Base-by-base conservation (phyloP, 805 yeast genomes). In the Yarrowia divulgata region DNA sequence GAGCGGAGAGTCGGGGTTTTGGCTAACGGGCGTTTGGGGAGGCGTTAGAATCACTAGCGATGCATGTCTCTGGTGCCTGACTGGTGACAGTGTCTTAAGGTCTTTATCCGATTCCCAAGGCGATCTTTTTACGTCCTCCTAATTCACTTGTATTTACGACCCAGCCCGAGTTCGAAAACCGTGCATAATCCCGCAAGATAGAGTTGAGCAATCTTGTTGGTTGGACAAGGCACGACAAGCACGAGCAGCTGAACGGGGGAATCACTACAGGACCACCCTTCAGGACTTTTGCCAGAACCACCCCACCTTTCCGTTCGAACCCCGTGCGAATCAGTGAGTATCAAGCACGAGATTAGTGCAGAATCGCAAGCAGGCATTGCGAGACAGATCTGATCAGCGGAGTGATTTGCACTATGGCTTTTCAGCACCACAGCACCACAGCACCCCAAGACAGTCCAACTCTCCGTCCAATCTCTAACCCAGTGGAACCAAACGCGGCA, bases 171-270 rank as follows among this genome's bases (percentile, higher is more conserved):
- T 23, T 23, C 40, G 8, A 12, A n/a, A 18, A 16, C 34, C 60
- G 57, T 55, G 58, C 62, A 43, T 60, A 60, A 60, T 60, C 52
- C 66, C 66, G 66, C 66, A 60, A 43, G 66, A 60, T 60, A 39
- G 18, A 45, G 66, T 60, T 60, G 50, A 60, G 66, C 66, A 60
- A 60, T 60, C 66, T 43, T 60, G 52, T 42, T 43, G 32, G 48
- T 57, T 13, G 35, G 40, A 35, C 40, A 18, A 23, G 29, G 29
- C 29, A 23, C 29, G 29, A 23, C 29, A 23, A 23, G 29, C 29
- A 23, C 29, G 29, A 23, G 29, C 29, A 12, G 42, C 18, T 13
- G 55, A 49, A 32, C 55, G 32, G 16, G n/a, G 40, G 35, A 49
- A 29, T 13, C 40, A 39, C 39, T 13, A 35, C 58, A 34, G 14